Evolutionary conservation across 2,329 filamentous ascomycete species (phyloP), one percentile per base, ranked within the genome.

Genomic region (Sphaerostilbella broomeana): DNA sequence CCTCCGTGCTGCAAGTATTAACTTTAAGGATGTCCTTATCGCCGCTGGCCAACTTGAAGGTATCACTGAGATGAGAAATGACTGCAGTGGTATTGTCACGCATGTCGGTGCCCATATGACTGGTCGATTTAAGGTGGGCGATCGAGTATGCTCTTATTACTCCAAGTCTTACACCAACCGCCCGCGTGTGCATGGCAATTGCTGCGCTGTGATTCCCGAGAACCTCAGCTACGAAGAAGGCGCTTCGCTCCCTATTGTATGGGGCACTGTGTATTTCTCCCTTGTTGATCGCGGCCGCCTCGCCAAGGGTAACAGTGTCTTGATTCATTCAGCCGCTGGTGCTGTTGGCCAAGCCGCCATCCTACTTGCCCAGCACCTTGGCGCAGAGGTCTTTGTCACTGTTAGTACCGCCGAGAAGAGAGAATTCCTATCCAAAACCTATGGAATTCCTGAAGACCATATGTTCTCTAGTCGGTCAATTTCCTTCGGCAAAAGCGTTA

Each of bases 1-100:
- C 20, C 29, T 49, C 6, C 41, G 47, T 8, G 48, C 54, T 2
- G 43, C 51, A 8, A 51, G 57, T 11, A 47, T 62, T 35, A 60
- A 61, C 44, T 62, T 63, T 47, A 58, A 58, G 28, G 60, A 64
- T 27, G 54, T 63, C 4, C 51, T 62, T 2, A 54, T 63, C 15
- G 55, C 59, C 2, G 42, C 60, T 12, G 62, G 61, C 3, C 54
- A 60, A 33, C 46, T 63, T 4, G 47, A 51, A 1, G 50, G 53
- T 1, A 43, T 51, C 7, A 48, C 46, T 2, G 39, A 45, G 10
- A 56, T 65, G 47, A 56, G 54, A 3, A 52, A 53, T 5, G 63
- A 64, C 35, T 55, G 53, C 18, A 49, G 57, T 4, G 63, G 63
- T 4, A 40, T 58, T 5, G 47, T 61, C 3, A 45, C 51, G 1